A percentile compares a stretch with the other conserved stretches of the same genome.
Conservation (phyloP, 2,329 filamentous ascomycete species). For the Curvularia sp. region DNA sequence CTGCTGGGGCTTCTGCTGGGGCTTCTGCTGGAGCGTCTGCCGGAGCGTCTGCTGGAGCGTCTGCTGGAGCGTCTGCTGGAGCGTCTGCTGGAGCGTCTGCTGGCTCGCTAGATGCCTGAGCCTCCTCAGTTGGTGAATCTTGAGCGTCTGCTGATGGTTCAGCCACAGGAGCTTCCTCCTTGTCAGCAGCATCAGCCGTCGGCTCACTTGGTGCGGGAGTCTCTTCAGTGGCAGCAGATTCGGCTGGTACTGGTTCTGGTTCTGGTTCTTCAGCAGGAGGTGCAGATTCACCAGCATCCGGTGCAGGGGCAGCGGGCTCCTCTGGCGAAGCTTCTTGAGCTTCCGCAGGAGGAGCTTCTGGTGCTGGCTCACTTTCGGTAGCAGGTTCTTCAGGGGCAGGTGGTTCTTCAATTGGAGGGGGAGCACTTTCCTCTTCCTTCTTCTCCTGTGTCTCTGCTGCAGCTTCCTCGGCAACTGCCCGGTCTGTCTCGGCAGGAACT, state of each 20-base stretch:
- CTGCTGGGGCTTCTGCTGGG: background rate
- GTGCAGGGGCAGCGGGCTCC: background rate
- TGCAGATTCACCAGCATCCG: background rate
- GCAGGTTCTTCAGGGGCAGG: conserved; percentile 1
- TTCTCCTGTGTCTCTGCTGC: conserved; percentile 2
- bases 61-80: background rate
- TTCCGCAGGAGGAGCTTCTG: conserved; percentile 6
- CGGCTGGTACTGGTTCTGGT: background rate
- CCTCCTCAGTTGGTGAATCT: background rate
- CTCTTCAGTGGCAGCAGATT: conserved; percentile 3
- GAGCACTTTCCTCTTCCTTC: background rate
- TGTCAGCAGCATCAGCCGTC: background rate
- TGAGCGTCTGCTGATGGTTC: background rate
- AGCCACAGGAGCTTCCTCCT: background rate
- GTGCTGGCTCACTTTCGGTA: conserved; percentile 3
- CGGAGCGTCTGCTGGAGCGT: background rate
- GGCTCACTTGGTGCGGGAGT: conserved; percentile 6
- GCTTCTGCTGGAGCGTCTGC: background rate
- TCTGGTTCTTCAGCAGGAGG: background rate
- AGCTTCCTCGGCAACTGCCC: conserved; percentile 1
- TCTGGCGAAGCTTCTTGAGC: conserved; percentile 2
- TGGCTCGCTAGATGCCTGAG: background rate
- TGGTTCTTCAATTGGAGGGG: background rate
- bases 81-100: background rate
- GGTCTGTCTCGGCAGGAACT: conserved; percentile 2